These are phyloP conservation scores for Dimargaris xerosporica DNA, from an alignment of 192 early-diverging fungal genomes.

Conservation along the genomic window DNA sequence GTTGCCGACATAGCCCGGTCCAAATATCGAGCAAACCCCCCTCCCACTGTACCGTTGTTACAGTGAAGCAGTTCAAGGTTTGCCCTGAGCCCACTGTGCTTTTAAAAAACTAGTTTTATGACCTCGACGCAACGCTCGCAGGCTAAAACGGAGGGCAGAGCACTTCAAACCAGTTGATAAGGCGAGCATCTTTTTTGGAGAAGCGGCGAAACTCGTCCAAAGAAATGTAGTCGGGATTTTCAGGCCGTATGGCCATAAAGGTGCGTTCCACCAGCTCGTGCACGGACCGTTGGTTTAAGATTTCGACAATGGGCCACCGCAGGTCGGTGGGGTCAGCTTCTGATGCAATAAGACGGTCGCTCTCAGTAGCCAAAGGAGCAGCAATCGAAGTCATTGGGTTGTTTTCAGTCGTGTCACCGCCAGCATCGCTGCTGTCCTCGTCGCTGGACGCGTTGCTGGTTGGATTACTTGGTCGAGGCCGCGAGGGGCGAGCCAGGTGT, in stretches of 20 bases:
- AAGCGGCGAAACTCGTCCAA: conserved; percentile 66
- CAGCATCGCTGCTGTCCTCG: too few species aligned
- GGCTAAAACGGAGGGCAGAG: conserved; percentile 69
- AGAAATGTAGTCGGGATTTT: conserved; percentile 47
- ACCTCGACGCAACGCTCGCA: too few species aligned
- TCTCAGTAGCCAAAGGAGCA: conserved; percentile 9
- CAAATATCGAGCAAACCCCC: too few species aligned
- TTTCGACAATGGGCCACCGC: conserved; percentile 80
- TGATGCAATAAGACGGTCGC: conserved; percentile 25
- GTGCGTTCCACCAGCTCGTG: conserved; percentile 87
- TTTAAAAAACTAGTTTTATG: too few species aligned
- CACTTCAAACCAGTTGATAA: conserved; percentile 82
- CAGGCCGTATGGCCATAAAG: conserved; percentile 42
- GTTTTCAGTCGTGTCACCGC: too few species aligned
- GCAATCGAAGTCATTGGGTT: too few species aligned
- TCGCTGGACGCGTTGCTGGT: too few species aligned
- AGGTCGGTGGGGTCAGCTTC: conserved; percentile 32
- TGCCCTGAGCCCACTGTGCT: too few species aligned
- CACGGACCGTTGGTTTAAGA: conserved; percentile 83
- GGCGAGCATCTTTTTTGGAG: conserved; percentile 62
- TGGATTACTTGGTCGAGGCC: too few species aligned
- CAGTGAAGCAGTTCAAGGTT: too few species aligned
- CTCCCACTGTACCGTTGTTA: too few species aligned
- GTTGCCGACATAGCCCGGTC: too few species aligned
- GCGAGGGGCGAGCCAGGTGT: conserved; percentile 6